A percentile compares a stretch with the other conserved stretches of the same genome.
Evolutionary conservation across 495 filamentous ascomycete species (phyloP).

Genomic region (Schizothecium vesticola): DNA sequence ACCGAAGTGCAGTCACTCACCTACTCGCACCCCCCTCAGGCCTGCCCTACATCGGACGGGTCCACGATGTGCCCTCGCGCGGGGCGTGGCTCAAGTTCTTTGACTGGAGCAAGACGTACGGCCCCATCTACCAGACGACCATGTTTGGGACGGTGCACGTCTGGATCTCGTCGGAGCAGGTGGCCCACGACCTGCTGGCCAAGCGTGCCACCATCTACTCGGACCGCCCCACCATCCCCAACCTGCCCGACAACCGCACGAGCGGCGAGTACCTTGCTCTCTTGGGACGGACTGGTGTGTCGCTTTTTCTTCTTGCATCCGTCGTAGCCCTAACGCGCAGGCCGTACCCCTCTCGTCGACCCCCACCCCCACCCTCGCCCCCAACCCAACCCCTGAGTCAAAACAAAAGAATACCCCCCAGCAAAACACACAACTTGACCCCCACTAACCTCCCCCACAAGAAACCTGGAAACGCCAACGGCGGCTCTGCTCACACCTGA

Average conservation of each 20-base stretch:
- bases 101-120: slow-evolving; percentile 58
- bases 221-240: slow-evolving; percentile 51
- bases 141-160: slow-evolving; percentile 54
- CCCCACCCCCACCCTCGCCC: not conserved
- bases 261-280: slow-evolving; percentile 53
- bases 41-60: slow-evolving; percentile 51
- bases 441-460: slow-evolving; percentile 11
- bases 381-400: not conserved
- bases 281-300: slow-evolving; percentile 44
- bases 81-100: slow-evolving; percentile 53
- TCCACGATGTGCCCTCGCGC: slow-evolving; percentile 52
- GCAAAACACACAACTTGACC: not conserved
- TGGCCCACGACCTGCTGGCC: slow-evolving; percentile 57
- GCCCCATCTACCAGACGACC: slow-evolving; percentile 56
- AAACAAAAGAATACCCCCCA: not conserved
- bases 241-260: slow-evolving; percentile 50
- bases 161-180: slow-evolving; percentile 53
- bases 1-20: not conserved
- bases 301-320: not conserved
- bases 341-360: not conserved
- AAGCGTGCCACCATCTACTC: slow-evolving; percentile 56
- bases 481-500: slow-evolving; percentile 53
- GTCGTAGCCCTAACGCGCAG: not conserved
- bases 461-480: slow-evolving; percentile 56
- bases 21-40: slow-evolving; percentile 17